A percentile compares a stretch with the other conserved stretches of the same genome.
These are phyloP conservation scores for Kurtzmaniella natalensis DNA, from an alignment of 1,139 yeast genomes.

Conservation along the genomic window DNA sequence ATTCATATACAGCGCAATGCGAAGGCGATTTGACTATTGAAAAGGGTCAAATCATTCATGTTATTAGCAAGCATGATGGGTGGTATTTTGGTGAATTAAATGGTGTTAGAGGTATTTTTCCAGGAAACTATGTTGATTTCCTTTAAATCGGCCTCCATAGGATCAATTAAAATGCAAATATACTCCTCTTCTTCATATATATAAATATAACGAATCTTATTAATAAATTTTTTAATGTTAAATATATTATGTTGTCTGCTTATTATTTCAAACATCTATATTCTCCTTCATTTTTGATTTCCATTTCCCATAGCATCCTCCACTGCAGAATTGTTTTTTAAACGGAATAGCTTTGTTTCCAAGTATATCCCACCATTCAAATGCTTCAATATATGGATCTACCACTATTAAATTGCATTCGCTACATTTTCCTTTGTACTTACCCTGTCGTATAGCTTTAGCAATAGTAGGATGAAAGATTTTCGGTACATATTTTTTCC, in stretches of 20 bases:
- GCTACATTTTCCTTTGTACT: conserved; percentile 32
- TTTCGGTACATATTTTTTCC: conserved; percentile 39
- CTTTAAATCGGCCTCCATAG: conserved; percentile 7
- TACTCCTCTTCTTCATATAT: no score
- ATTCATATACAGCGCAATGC: conserved; percentile 25
- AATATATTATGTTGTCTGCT: no score
- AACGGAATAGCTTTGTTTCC: conserved; percentile 37
- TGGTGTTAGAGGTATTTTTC: conserved; percentile 50
- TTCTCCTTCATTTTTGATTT: conserved; percentile 8
- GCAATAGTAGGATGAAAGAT: conserved; percentile 31
- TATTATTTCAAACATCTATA: no score
- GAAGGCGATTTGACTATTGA: conserved; percentile 47
- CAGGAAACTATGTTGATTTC: conserved; percentile 46
- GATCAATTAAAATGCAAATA: no score
- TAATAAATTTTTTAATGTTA: no score
- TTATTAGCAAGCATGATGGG: conserved; percentile 37
- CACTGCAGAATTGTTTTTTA: conserved; percentile 37
- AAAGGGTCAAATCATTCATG: conserved; percentile 44
- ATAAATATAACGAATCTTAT: no score
- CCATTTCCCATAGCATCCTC: conserved; percentile 31
- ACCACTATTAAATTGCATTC: conserved; percentile 34
- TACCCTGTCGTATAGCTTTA: conserved; percentile 37
- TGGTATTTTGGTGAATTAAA: conserved; percentile 63
- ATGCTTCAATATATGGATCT: conserved; percentile 39
- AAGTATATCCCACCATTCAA: conserved; percentile 47